Base-by-base conservation (phyloP, 2,329 filamentous ascomycete species). In the Alternaria hordeiaustralica region DNA sequence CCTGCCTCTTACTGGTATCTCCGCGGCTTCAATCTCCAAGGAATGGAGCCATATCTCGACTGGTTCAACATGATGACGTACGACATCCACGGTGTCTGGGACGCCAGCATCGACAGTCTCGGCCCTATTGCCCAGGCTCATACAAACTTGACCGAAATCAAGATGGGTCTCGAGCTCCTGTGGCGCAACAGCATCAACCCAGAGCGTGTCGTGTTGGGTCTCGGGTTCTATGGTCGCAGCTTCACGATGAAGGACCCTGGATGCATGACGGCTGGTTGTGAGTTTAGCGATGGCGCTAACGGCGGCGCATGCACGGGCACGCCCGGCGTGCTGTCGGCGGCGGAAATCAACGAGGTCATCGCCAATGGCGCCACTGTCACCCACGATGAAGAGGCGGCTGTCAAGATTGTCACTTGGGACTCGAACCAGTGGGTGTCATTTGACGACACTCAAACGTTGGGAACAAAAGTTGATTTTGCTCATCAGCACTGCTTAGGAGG, bases 91-190 rank as follows among this genome's bases (percentile, higher is more conserved):
- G 83, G 84, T 0, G 59, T 73, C 1, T 84, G 81, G 82, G 82
- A 84, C 59, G n/a, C 47, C 0, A 30, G 66, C 0, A 72, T 70
- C 20, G 46, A 58, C 47, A 15, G 21, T 2, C 63, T 55, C 58
- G 63, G 58, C 60, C 75, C 63, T 80, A 80, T 0, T 0, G 73
- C 71, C 15, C 63, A 73, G 5, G 67, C 66, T 0, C 82, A 85
- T 61, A 82, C 83, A 0, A 84, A 85, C 61, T 51, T 84, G 1
- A 85, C 83, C 1, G 82, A 85, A 69, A 84, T 84, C 26, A 68
- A 80, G 5, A 28, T 66, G 0, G 76, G 73, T 0, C 46, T 83
- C 0, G 79, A 85, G 5, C 79, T 87, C 0, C 69, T 86, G 5
- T 85, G 84, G 83, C 71, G 84, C 12, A 81, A 79, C 45, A 67